Evolutionary conservation across 2,329 filamentous ascomycete genomes (phyloP).

Genomic region (Gyromitra esculenta): DNA sequence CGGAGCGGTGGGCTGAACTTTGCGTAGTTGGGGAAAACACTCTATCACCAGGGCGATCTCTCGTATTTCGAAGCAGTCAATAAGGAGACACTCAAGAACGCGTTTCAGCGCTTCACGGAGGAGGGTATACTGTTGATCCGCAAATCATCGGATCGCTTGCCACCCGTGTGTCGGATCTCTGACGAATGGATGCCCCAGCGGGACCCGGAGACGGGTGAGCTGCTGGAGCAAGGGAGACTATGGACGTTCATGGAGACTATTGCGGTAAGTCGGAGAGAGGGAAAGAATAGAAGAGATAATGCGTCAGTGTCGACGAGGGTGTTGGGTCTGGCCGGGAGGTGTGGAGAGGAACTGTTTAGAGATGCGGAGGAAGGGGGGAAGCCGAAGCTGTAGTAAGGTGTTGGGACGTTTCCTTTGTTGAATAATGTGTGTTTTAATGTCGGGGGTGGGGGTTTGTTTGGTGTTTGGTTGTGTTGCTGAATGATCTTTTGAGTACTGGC

Average conservation of each 20-base stretch:
- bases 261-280: conserved; percentile 81
- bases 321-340: conserved; percentile 75
- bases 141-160: conserved; percentile 65
- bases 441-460: neutral
- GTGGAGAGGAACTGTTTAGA: conserved; percentile 76
- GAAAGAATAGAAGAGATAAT: conserved; percentile 95
- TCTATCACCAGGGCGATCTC: conserved; percentile 96
- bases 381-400: conserved; percentile 9
- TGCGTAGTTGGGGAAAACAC: conserved; percentile 83
- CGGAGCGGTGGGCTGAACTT: neutral
- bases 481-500: too few species aligned
- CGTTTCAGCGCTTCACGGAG: conserved; percentile 85
- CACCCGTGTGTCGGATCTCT: conserved; percentile 73
- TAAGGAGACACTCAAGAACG: conserved; percentile 95
- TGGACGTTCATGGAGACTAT: conserved; percentile 95
- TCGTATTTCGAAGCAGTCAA: conserved; percentile 99
- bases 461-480: neutral
- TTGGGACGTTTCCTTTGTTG: neutral
- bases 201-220: conserved; percentile 68
- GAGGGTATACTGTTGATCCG: conserved; percentile 86
- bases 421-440: neutral
- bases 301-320: conserved; percentile 87
- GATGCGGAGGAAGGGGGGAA: conserved; percentile 60
- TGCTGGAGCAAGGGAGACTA: conserved; percentile 77
- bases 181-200: conserved; percentile 78